Evolutionary conservation across 2,329 filamentous ascomycete genomes (phyloP), one percentile per base, ranked within the genome.

Genomic region (Elsinoe necatrix): DNA sequence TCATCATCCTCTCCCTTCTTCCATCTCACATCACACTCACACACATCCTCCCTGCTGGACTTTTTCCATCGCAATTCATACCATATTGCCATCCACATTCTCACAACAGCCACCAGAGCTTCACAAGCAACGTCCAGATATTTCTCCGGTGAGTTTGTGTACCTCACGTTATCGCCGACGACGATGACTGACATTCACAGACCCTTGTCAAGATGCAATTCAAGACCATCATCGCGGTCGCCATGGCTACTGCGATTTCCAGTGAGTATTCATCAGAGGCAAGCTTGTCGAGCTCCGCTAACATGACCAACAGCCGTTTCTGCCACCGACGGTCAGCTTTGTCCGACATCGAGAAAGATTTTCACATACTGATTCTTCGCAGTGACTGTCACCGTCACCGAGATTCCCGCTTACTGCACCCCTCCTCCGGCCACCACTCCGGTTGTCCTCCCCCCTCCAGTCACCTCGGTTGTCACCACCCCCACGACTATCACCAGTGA

Each of bases 131-230:
- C 41, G 54, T 56, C 42, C 35, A 43, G 52, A 42, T 55, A 55
- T 55, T 55, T 45, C 52, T 55, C 52, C 39, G 14, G 52, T 55
- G 35, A 55, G 52, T 42, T 29, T 14, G 7, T 12, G 14, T 1
- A 29, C n/a, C 34, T 18, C 12, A 31, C 14, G 5, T 29, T 14
- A 31, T 14, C 25, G 52, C 37, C 35, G 39, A 14, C 11, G 52
- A 41, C 12, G 4, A 23, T 43, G 21, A 55, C 52, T 55, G 52
- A 55, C 52, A 29, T 34, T 31, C 25, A 20, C 12, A 55, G 52
- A 42, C 37, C 52, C 39, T 45, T 42, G 25, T 55, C 52, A 55
- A 55, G 52, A 55, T 55, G 52, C 52, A 55, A 35, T 43, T 55
- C 35, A 55, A 55, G 35, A 42, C 14, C 35, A 42, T 55, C 54